Base-by-base conservation (phyloP, 1,284 basidiomycete species). In the Dichomitus squalens region DNA sequence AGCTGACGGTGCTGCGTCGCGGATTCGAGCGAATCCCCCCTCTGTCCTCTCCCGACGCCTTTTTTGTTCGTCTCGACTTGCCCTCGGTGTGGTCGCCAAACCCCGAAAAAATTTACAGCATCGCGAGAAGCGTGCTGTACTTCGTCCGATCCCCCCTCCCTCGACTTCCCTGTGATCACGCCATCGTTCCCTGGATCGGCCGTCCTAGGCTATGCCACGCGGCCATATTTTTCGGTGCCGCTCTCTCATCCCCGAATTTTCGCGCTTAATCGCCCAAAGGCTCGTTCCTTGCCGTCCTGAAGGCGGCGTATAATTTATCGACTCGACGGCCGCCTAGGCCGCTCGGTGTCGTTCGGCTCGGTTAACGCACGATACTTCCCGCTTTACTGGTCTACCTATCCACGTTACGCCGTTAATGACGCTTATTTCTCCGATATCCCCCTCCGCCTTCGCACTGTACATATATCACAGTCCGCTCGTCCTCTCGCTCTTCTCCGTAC, bases 181-280 rank as follows among this genome's bases (percentile, higher is more conserved):
- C 51, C 12, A 18, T 27, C 12, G 25, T 27, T 29, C 25, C 25
- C 18, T 27, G 25, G 16, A 44, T 29, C 16, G n/a, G 25, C 40
- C 18, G 25, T 44, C 41, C 23, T 8, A 44, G 41, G 34, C 39
- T 27, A 20, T 29, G 25, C 35, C 36, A 36, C 50, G 44, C 61
- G 58, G 61, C 58, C 61, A 53, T 60, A 60, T 58, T 54, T 58
- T 54, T 60, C 56, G 61, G 61, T 44, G 61, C 61, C 58, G 58
- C 58, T 3, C n/a, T 46, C 25, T 25, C 46, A 21, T 23, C 20
- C n/a, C 44, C 29, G 31, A 33, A n/a, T 49, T 34, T 27, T 11
- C 35, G 29, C 9, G 27, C 38, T 23, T 47, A 36, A 44, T 33
- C 52, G 38, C 48, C 52, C 25, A 18, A 21, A n/a, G 41, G 29